Evolutionary conservation across 2,329 filamentous ascomycete genomes (phyloP).

Genomic region (Fusarium pseudonygamai): DNA sequence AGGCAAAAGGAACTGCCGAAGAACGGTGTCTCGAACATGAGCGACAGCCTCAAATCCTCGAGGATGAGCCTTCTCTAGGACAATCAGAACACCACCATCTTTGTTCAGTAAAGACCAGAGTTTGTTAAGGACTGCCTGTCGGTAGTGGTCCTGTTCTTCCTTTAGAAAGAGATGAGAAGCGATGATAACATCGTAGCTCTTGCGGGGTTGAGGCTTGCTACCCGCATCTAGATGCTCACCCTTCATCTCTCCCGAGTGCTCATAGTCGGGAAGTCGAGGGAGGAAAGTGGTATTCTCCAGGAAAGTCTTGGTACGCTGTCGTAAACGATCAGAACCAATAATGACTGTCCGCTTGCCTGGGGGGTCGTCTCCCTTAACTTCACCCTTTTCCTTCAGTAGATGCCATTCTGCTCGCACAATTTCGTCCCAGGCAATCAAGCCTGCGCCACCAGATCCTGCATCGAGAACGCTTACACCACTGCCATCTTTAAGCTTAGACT

Average conservation of each 20-base stretch:
- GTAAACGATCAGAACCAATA: conserved; percentile 77
- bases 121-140: conserved; percentile 84
- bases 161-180: conserved; percentile 85
- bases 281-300: conserved; percentile 92
- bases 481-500: conserved; percentile 67
- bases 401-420: conserved; percentile 85
- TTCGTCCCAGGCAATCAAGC: conserved; percentile 78
- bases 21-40: conserved; percentile 79
- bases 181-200: conserved; percentile 89
- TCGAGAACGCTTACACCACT: conserved; percentile 73
- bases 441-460: conserved; percentile 77
- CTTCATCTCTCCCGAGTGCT: conserved; percentile 70
- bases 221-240: conserved; percentile 68
- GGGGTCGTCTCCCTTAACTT: conserved; percentile 55
- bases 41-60: conserved; percentile 93
- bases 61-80: conserved; percentile 91
- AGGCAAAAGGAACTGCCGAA: conserved; percentile 76
- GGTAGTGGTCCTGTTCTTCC: conserved; percentile 77
- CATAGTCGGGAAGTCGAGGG: conserved; percentile 87
- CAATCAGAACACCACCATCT: conserved; percentile 83
- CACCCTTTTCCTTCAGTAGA: conserved; percentile 65
- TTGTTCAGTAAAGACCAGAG: conserved; percentile 88
- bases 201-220: conserved; percentile 66
- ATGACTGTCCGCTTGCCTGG: conserved; percentile 83
- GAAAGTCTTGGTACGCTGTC: conserved; percentile 78